Conservation (phyloP, 257 asterid species). For the Echites panduratus region DNA sequence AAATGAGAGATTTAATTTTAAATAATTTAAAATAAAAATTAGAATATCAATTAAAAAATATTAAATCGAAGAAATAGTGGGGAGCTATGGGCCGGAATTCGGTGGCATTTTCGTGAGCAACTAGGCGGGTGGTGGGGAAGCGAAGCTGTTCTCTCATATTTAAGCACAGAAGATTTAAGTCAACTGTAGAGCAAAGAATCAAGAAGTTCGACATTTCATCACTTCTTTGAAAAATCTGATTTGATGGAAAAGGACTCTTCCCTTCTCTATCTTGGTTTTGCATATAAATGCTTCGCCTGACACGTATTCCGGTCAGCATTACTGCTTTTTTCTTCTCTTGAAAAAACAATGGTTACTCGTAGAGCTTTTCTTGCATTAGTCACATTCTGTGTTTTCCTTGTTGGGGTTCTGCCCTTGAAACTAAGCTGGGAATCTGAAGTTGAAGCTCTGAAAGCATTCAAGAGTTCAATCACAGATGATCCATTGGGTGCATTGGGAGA, state of each 20-base stretch:
- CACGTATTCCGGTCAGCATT: background rate
- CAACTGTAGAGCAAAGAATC: conserved; percentile 1
- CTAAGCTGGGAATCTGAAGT: conserved; percentile 27
- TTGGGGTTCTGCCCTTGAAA: conserved; percentile 24
- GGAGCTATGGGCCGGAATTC: too few species aligned
- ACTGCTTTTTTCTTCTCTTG: background rate
- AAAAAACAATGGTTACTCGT: conserved; percentile 18
- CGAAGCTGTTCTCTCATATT: conserved; percentile 8
- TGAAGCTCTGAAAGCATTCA: conserved; percentile 61
- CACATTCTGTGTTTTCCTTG: conserved; percentile 23
- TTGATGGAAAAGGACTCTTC: background rate
- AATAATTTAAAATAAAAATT: too few species aligned
- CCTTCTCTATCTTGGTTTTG: background rate
- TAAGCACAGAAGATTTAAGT: background rate
- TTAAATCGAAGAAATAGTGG: too few species aligned
- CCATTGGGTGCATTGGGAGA: conserved; percentile 43
- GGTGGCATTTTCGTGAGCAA: conserved; percentile 1
- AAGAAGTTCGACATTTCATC: background rate
- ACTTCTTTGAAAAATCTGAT: background rate
- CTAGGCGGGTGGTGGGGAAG: background rate
- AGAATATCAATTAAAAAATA: too few species aligned
- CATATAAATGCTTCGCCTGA: conserved; percentile 6
- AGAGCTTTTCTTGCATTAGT: conserved; percentile 18
- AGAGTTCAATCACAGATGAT: conserved; percentile 37
- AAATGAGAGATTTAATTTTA: too few species aligned